phyloP scores from a whole-genome alignment of 345 rosid genomes.

The Pistacia atlantica region DNA sequence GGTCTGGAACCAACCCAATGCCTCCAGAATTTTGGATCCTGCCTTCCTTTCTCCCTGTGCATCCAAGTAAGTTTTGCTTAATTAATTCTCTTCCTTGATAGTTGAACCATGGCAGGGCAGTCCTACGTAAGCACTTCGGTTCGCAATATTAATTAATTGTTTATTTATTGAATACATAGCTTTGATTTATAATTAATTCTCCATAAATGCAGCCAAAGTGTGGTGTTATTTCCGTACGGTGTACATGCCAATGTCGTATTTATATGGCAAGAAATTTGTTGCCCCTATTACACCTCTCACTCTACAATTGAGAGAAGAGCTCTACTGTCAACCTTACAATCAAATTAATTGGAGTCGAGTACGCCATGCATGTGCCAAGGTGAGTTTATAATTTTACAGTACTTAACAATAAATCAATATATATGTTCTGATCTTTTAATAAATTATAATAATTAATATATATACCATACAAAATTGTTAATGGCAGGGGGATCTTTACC shows the following conservation, averaged over 20 bases:
- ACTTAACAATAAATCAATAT: too few species aligned
- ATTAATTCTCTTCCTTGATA: background rate
- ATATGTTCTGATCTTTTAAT: too few species aligned
- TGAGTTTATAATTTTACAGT: background rate
- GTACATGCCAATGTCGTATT: constrained; percentile 42
- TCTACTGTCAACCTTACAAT: constrained; percentile 30
- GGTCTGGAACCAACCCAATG: constrained; percentile 41
- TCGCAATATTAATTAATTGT: background rate
- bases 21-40: constrained; percentile 39
- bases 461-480: background rate
- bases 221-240: constrained; percentile 36
- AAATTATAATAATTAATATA: too few species aligned
- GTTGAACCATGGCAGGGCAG: too few species aligned
- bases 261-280: constrained; percentile 38
- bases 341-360: constrained; percentile 27
- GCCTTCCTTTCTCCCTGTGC: constrained; percentile 40
- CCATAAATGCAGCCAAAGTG: constrained; percentile 30
- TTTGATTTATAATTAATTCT: background rate
- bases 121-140: too few species aligned
- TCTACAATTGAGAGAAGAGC: constrained; percentile 30
- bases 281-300: constrained; percentile 34
- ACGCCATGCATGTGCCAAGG: constrained; percentile 34
- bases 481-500: constrained; percentile 37
- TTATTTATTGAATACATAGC: background rate
- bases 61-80: constrained; percentile 24